Percentiles rank a stretch among this genome's conserved stretches.
These are phyloP conservation scores for Hanseniaspora gamundiae DNA, from an alignment of 1,139 yeast species.

Conservation along the genomic window DNA sequence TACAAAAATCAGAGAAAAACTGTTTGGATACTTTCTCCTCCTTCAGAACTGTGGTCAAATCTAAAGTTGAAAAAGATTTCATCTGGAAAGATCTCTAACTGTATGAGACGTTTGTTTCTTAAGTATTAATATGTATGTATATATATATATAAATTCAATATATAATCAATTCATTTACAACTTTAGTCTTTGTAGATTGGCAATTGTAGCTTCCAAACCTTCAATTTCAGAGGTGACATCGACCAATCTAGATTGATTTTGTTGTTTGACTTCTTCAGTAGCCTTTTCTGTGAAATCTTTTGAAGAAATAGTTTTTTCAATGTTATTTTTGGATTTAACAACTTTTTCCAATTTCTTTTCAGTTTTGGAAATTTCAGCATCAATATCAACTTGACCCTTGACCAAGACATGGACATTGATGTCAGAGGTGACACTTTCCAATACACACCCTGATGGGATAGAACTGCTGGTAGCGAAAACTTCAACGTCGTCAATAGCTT, in stretches of 20 bases:
- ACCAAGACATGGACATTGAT: slow-evolving; percentile 84
- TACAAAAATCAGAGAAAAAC: slow-evolving; percentile 36
- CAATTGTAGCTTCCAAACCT: slow-evolving; percentile 69
- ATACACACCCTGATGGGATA: slow-evolving; percentile 83
- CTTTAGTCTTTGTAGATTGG: slow-evolving; percentile 61
- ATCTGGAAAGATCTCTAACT: slow-evolving; percentile 3
- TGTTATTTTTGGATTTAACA: slow-evolving; percentile 33
- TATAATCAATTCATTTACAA: slow-evolving; percentile 26
- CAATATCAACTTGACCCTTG: slow-evolving; percentile 89
- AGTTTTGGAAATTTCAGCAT: slow-evolving; percentile 79
- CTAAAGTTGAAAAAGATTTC: slow-evolving; percentile 36
- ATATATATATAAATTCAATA: slow-evolving; percentile 1
- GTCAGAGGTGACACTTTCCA: slow-evolving; percentile 66
- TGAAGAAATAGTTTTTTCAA: slow-evolving; percentile 53
- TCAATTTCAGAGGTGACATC: slow-evolving; percentile 74
- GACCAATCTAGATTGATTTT: slow-evolving; percentile 57
- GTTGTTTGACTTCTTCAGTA: slow-evolving; percentile 65
- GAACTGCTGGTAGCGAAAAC: slow-evolving; percentile 44
- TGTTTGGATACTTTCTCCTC: slow-evolving; percentile 34
- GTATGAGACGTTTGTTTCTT: background rate
- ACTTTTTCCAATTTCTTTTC: slow-evolving; percentile 56
- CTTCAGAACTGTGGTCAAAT: slow-evolving; percentile 36
- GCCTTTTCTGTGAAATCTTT: slow-evolving; percentile 84
- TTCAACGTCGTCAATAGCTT: slow-evolving; percentile 67
- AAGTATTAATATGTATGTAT: background rate